phyloP scores from a whole-genome alignment of 805 yeast species.

The Myxozyma neotropica region DNA sequence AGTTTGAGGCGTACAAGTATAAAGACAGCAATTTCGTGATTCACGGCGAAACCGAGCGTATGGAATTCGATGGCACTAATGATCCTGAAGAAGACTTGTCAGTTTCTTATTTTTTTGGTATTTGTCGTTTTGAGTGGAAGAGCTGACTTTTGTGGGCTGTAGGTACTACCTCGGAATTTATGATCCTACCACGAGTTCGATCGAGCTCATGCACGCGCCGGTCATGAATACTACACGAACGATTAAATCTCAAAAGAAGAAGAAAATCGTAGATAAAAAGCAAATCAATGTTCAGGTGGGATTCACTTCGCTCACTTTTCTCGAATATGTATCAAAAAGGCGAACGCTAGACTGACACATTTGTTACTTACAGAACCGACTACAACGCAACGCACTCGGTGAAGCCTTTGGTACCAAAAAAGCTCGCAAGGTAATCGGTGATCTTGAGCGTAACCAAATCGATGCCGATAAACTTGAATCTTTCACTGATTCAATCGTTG shows the following conservation, averaged over 20 bases:
- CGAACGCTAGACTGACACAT: background rate
- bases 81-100: slow-evolving; percentile 44
- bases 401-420: slow-evolving; percentile 96
- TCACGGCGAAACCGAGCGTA: slow-evolving; percentile 75
- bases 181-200: slow-evolving; percentile 64
- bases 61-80: slow-evolving; percentile 69
- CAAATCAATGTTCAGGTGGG: slow-evolving; percentile 50
- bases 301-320: background rate
- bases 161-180: slow-evolving; percentile 76
- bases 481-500: slow-evolving; percentile 78
- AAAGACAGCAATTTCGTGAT: slow-evolving; percentile 50
- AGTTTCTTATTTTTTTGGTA: background rate
- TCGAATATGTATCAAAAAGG: background rate
- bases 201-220: slow-evolving; percentile 68
- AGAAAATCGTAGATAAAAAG: slow-evolving; percentile 65
- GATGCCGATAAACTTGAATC: slow-evolving; percentile 80
- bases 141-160: background rate
- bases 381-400: slow-evolving; percentile 83
- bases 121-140: slow-evolving; percentile 26
- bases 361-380: slow-evolving; percentile 42
- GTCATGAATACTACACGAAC: slow-evolving; percentile 63
- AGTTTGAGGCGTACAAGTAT: slow-evolving; percentile 64
- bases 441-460: slow-evolving; percentile 77
- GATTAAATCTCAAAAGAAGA: slow-evolving; percentile 59
- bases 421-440: slow-evolving; percentile 87